Evolutionary conservation across 352 stramenopile genomes (phyloP).

Genomic region (Phytophthora cryptogea): DNA sequence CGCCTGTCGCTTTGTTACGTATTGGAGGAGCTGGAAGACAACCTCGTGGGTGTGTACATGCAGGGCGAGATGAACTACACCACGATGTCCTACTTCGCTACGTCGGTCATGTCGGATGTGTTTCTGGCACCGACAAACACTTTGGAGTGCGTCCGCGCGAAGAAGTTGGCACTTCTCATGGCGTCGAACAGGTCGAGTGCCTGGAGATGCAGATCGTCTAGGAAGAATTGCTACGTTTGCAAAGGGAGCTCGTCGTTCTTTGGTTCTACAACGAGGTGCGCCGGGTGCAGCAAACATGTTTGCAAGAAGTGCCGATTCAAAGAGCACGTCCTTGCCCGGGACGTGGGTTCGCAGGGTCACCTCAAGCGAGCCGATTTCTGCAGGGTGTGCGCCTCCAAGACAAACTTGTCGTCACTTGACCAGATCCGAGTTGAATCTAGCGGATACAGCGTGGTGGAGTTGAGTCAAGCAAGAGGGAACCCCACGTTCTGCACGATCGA

Average conservation of each 20-base stretch:
- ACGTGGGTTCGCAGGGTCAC: neutral
- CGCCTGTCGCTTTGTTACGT: constrained; percentile 40
- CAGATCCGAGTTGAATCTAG: constrained; percentile 9
- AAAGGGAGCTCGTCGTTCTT: constrained; percentile 24
- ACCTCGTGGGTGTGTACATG: constrained; percentile 44
- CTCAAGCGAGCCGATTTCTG: constrained; percentile 26
- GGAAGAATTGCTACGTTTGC: constrained; percentile 22
- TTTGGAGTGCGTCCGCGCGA: constrained; percentile 33
- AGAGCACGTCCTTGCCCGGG: constrained; percentile 18
- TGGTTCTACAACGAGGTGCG: constrained; percentile 10
- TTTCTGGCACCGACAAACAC: constrained; percentile 33
- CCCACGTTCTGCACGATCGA: neutral
- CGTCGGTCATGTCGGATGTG: constrained; percentile 29
- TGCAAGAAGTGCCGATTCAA: constrained; percentile 25
- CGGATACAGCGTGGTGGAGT: neutral
- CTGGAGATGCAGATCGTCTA: constrained; percentile 7
- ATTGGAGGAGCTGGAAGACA: constrained; percentile 40
- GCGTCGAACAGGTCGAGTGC: neutral
- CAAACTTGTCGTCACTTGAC: constrained; percentile 6
- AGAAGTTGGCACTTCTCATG: constrained; percentile 25
- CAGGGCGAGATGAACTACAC: constrained; percentile 31
- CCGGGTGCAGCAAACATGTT: constrained; percentile 23
- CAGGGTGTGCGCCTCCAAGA: constrained; percentile 20
- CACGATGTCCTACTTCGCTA: constrained; percentile 35
- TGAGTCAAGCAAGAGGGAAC: too few relatives aligned